A percentile compares a stretch with the other conserved stretches of the same genome.
Evolutionary conservation across 345 rosid species (phyloP).

Genomic region (Euclidium syriacum): DNA sequence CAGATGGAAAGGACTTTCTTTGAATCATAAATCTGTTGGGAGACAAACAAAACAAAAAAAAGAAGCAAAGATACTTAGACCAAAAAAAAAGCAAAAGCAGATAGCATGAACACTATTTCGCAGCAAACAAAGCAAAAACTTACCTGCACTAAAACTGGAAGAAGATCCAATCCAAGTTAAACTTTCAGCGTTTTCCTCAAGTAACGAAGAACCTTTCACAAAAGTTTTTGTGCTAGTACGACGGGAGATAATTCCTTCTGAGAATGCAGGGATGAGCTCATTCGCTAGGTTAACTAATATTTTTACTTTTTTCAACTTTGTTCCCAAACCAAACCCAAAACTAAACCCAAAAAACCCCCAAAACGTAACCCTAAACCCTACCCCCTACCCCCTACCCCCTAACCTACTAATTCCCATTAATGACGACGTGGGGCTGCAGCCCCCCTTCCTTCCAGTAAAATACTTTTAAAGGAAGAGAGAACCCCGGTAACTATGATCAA

Average conservation of each 20-base stretch:
- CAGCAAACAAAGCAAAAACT: neutral
- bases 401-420: too few species aligned
- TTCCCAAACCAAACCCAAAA: too few species aligned
- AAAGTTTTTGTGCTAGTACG: conserved; percentile 66
- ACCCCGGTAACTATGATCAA: too few species aligned
- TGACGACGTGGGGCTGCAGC: too few species aligned
- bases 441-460: too few species aligned
- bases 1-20: conserved; percentile 75
- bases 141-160: conserved; percentile 95
- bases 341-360: too few species aligned
- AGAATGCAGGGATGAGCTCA: conserved; percentile 96
- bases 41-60: too few species aligned
- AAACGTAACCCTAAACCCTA: too few species aligned
- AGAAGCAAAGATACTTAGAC: conserved; percentile 11
- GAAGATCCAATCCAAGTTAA: conserved; percentile 94
- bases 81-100: conserved; percentile 8
- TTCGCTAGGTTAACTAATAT: conserved; percentile 96
- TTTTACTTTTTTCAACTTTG: too few species aligned
- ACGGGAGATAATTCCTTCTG: conserved; percentile 84
- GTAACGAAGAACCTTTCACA: conserved; percentile 62
- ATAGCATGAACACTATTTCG: neutral
- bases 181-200: conserved; percentile 57
- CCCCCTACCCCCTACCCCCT: too few species aligned
- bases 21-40: conserved; percentile 92
- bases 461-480: too few species aligned